phyloP scores from a whole-genome alignment of 768 basidiomycete species.

The Panus rudis region DNA sequence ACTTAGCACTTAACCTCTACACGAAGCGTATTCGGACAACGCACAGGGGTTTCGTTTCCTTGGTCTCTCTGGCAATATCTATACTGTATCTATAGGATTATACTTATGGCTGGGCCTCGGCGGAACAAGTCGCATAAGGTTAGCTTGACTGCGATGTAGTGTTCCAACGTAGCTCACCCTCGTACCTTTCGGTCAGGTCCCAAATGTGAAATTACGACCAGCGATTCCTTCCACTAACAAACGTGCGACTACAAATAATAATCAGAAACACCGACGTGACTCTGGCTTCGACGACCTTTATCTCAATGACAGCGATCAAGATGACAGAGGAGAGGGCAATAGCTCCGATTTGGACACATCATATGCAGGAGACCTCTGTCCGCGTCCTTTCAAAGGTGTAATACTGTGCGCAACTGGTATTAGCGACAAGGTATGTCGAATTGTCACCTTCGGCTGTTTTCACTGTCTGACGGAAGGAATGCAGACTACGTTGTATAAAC shows the following conservation, averaged over 20 bases:
- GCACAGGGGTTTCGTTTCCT: too few species aligned
- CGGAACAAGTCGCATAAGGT: constrained; percentile 68
- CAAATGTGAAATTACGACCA: constrained; percentile 76
- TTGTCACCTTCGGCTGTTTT: background rate
- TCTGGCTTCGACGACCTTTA: constrained; percentile 38
- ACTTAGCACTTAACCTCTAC: too few species aligned
- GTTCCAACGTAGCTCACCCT: background rate
- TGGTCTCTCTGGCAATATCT: too few species aligned
- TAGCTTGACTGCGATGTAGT: background rate
- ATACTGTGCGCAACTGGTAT: constrained; percentile 72
- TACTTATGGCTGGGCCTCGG: too few species aligned
- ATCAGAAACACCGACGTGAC: constrained; percentile 40
- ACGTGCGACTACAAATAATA: constrained; percentile 33
- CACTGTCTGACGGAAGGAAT: background rate
- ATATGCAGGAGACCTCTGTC: constrained; percentile 28
- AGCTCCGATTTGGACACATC: background rate
- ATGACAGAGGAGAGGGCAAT: constrained; percentile 8
- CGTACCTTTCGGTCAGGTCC: constrained; percentile 55
- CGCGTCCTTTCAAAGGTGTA: constrained; percentile 60
- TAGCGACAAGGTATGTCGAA: constrained; percentile 59
- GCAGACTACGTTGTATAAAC: constrained; percentile 65
- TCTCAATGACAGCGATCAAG: constrained; percentile 33
- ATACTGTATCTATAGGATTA: too few species aligned
- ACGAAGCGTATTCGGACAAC: too few species aligned
- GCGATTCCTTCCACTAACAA: constrained; percentile 28